These are phyloP conservation scores for Fusarium tricinctum DNA, from an alignment of 2,329 filamentous ascomycete species.

Conservation along the genomic window DNA sequence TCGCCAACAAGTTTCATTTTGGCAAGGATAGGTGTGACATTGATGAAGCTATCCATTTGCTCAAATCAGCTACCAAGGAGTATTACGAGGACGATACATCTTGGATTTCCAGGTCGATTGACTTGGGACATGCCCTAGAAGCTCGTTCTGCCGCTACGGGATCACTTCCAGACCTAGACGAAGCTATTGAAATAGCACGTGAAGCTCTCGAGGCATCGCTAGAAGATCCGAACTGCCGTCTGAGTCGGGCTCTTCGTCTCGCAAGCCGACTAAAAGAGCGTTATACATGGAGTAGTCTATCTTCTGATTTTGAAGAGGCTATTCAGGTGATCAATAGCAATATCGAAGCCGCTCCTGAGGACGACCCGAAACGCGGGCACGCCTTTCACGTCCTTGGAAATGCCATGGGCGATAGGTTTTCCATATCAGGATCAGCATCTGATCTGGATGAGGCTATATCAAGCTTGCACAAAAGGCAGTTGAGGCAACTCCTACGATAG, in stretches of 20 bases:
- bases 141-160: background rate
- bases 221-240: background rate
- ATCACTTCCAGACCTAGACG: background rate
- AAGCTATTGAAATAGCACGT: background rate
- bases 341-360: background rate
- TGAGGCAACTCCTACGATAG: background rate
- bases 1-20: background rate
- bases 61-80: background rate
- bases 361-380: background rate
- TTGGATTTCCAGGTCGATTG: background rate
- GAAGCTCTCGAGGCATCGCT: background rate
- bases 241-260: background rate
- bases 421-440: background rate
- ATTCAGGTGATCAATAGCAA: background rate
- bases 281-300: background rate
- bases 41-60: background rate
- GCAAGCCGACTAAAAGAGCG: background rate
- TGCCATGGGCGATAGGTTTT: background rate
- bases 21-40: background rate
- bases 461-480: background rate
- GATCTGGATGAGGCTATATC: background rate
- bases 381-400: background rate
- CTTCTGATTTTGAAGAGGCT: background rate
- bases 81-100: background rate
- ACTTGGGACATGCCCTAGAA: background rate